Evolutionary conservation across 768 basidiomycete genomes (phyloP), one percentile per base, ranked within the genome.

Genomic region (Rubroboletus pulcherrimus): DNA sequence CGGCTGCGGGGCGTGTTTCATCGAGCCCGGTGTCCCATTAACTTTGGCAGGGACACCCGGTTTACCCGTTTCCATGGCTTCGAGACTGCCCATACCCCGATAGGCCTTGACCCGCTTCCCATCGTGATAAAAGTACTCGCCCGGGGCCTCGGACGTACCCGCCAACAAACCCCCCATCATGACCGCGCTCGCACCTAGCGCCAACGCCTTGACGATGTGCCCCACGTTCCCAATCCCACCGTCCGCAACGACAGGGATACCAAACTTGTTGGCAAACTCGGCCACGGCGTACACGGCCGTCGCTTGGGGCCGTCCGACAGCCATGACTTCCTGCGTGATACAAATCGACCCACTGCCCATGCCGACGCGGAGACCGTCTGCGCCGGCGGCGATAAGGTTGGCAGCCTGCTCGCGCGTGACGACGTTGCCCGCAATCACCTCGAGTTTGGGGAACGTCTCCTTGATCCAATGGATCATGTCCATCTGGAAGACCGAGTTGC

Each of bases 241-340:
- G 69, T 99, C 97, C 5, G 97, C 96, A 56, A 97, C 88, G 63
- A 97, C 92, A 2, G 97, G 97, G 0, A 99, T 87, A 30, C 96
- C 97, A 70, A 99, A 98, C 67, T 88, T 85, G 74, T 70, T 81
- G 11, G 95, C 84, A 66, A 99, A 98, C 75, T 99, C 94, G 29
- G 95, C 84, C 12, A 98, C 96, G 41, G 91, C 86, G 68, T 89
- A 91, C n/a, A 98, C 93, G n/a, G 96, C 96, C 0, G 94, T 94
- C 2, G 95, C 97, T 72, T 99, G 97, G 1, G 96, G 97, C 15
- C 97, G 85, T 14, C 97, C 97, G 49, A 98, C 96, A 10, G 97
- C 97, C 91, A 98, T 98, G 65, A 99, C 89, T 69, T 98, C 97
- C 74, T 99, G 97, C 7, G 97, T 99, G 75, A 99, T 99, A 71